phyloP scores from a whole-genome alignment of 2,329 filamentous ascomycete species.

The Orbilia ellipsospora region DNA sequence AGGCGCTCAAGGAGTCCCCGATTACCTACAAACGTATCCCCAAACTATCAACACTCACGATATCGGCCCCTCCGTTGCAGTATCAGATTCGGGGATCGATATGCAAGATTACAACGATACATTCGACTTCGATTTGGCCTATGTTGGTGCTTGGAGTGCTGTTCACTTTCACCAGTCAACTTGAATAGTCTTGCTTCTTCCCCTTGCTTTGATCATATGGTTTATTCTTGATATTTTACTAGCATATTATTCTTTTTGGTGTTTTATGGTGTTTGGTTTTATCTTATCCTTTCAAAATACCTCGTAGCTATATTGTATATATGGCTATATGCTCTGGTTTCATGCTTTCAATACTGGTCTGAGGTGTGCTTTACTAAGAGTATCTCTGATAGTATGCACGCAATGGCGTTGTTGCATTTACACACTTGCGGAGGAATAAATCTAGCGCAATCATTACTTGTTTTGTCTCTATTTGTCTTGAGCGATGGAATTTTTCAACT shows the following conservation, averaged over 20 bases:
- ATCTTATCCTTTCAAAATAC: background rate
- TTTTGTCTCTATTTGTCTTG: no score
- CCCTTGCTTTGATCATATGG: background rate
- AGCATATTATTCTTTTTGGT: background rate
- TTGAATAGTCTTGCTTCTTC: background rate
- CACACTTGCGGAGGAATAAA: no score
- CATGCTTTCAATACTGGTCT: no score
- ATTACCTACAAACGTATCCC: background rate
- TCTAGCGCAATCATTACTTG: no score
- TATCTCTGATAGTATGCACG: no score
- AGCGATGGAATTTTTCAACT: no score
- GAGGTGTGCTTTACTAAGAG: no score
- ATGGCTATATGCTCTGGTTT: no score
- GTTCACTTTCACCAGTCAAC: background rate
- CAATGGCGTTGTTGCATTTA: no score
- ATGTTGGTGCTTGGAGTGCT: constrained; percentile 27
- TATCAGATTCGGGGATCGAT: constrained; percentile 11
- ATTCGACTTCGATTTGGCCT: constrained; percentile 1
- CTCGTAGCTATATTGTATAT: background rate
- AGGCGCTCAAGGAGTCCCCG: background rate
- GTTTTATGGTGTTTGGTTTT: background rate
- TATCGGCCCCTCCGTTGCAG: background rate
- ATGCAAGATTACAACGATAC: constrained; percentile 7
- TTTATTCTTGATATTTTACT: background rate
- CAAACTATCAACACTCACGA: constrained; percentile 14